Conservation (phyloP, 805 yeast species). For the Brettanomyces nanus region DNA sequence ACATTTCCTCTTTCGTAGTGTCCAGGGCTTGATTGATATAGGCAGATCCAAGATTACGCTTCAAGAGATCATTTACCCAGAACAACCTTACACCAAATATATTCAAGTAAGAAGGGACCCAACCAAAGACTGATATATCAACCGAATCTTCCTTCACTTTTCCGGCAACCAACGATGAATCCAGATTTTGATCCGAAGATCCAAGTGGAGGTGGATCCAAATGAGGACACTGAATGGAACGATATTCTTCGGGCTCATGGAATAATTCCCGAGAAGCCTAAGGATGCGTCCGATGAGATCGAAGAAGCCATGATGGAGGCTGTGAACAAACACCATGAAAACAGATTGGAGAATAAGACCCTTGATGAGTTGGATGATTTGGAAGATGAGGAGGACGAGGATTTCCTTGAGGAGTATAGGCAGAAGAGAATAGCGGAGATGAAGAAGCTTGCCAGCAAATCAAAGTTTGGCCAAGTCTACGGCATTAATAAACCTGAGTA, state of each 20-base stretch:
- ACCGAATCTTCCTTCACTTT: no score
- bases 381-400: constrained; percentile 92
- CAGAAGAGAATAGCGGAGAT: constrained; percentile 72
- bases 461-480: constrained; percentile 65
- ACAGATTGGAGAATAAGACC: constrained; percentile 68
- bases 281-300: constrained; percentile 77
- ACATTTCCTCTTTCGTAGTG: no score
- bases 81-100: no score
- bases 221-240: constrained; percentile 98
- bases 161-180: no score
- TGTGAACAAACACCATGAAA: constrained; percentile 67
- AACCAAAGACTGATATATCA: no score
- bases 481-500: constrained; percentile 87
- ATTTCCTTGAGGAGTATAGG: constrained; percentile 71
- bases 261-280: constrained; percentile 84
- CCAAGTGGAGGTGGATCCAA: constrained; percentile 85
- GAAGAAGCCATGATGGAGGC: constrained; percentile 89
- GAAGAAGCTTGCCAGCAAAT: constrained; percentile 43
- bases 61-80: no score
- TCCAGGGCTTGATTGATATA: no score
- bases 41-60: no score
- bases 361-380: constrained; percentile 77
- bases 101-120: no score
- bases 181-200: constrained; percentile 42
- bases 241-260: constrained; percentile 88